A percentile compares a stretch with the other conserved stretches of the same genome.
Evolutionary conservation across 352 stramenopile species (phyloP).

Genomic region (Phytophthora pisi): DNA sequence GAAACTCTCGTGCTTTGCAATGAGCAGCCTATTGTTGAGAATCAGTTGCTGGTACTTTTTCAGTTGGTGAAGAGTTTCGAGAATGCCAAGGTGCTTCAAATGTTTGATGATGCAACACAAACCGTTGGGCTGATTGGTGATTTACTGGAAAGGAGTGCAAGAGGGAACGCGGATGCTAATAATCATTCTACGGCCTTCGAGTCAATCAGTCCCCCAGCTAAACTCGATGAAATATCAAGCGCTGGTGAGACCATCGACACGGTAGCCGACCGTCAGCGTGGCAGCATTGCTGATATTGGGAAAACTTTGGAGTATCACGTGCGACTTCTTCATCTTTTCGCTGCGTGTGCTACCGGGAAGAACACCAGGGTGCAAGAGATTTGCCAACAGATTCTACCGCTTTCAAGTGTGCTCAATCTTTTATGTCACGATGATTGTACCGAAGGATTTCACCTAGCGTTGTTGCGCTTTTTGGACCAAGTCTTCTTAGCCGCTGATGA

Average conservation of each 20-base stretch:
- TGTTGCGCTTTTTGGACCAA: constrained; percentile 66
- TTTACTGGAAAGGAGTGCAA: constrained; percentile 38
- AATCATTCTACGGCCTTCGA: neutral
- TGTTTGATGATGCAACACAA: constrained; percentile 51
- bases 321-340: constrained; percentile 62
- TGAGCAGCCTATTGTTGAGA: constrained; percentile 63
- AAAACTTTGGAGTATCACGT: constrained; percentile 64
- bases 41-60: constrained; percentile 71
- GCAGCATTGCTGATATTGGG: constrained; percentile 17
- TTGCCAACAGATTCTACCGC: constrained; percentile 65
- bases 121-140: constrained; percentile 35
- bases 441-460: constrained; percentile 52
- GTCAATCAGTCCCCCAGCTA: neutral
- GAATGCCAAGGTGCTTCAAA: constrained; percentile 51
- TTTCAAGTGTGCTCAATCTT: constrained; percentile 51
- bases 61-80: constrained; percentile 73
- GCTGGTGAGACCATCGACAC: neutral
- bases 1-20: constrained; percentile 66
- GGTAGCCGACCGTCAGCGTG: neutral
- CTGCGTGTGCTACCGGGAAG: constrained; percentile 61
- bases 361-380: constrained; percentile 71
- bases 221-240: neutral
- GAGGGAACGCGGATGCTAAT: constrained; percentile 4
- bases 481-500: constrained; percentile 67
- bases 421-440: constrained; percentile 46